phyloP scores from a whole-genome alignment of 306 rosid genomes.

The Datisca glomerata region DNA sequence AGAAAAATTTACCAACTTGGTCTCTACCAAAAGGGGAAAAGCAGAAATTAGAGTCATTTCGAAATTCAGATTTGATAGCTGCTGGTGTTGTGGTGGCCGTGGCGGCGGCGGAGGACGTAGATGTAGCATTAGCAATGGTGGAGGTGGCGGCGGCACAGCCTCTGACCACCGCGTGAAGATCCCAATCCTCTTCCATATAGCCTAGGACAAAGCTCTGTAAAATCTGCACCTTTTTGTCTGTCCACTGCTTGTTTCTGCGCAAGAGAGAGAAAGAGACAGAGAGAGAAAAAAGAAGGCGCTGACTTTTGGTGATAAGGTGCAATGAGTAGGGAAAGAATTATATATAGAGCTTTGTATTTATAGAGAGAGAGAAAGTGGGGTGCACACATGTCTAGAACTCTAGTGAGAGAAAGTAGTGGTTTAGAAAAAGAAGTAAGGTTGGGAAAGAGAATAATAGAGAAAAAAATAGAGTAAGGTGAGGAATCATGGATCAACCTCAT shows the following conservation, averaged over 20 bases:
- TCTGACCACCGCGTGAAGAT: slow-evolving; percentile 84
- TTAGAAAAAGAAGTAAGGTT: not conserved
- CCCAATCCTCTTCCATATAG: slow-evolving; percentile 74
- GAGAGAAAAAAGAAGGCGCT: slow-evolving; percentile 49
- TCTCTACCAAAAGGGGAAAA: slow-evolving; percentile 16
- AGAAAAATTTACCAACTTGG: slow-evolving; percentile 16
- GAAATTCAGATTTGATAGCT: slow-evolving; percentile 14
- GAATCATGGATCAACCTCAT: too few species aligned
- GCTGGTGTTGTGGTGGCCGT: not conserved
- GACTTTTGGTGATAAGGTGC: slow-evolving; percentile 41
- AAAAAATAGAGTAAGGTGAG: slow-evolving; percentile 3
- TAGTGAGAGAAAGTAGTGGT: slow-evolving; percentile 13
- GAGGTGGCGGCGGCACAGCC: slow-evolving; percentile 36
- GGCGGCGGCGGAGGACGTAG: slow-evolving; percentile 1
- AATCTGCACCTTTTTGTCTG: slow-evolving; percentile 26
- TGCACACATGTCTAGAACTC: slow-evolving; percentile 2
- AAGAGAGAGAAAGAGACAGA: slow-evolving; percentile 13
- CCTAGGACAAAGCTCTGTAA: slow-evolving; percentile 16
- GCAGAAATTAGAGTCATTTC: slow-evolving; percentile 3
- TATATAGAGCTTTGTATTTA: slow-evolving; percentile 17
- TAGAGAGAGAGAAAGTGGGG: slow-evolving; percentile 19
- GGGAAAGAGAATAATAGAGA: slow-evolving; percentile 13
- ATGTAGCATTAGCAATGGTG: slow-evolving; percentile 12
- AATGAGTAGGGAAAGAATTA: slow-evolving; percentile 25
- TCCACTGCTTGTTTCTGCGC: slow-evolving; percentile 1